phyloP scores from a whole-genome alignment of 2,329 filamentous ascomycete genomes.

The Chrysoporthe austroafricana region DNA sequence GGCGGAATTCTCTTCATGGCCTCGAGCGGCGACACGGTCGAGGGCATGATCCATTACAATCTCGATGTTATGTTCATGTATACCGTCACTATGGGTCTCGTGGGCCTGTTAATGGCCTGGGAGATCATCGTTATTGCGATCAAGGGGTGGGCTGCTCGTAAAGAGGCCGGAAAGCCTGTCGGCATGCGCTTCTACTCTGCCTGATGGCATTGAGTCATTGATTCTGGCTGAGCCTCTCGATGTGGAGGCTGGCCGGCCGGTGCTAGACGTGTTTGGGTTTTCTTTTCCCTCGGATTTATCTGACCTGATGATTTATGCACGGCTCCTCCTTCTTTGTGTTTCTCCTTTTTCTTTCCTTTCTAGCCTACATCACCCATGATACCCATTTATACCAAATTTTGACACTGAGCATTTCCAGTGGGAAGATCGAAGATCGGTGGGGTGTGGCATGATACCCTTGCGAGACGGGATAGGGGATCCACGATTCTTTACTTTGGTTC shows the following conservation, averaged over 20 bases:
- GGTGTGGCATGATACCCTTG: conserved; percentile 11
- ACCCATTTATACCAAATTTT: conserved; percentile 27
- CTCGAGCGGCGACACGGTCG: conserved; percentile 74
- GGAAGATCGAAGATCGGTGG: conserved; percentile 5
- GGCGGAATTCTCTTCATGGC: conserved; percentile 93
- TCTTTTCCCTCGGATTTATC: background rate
- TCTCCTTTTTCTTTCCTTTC: background rate
- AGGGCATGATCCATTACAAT: conserved; percentile 74
- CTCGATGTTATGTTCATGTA: conserved; percentile 94
- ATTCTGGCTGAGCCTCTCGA: background rate
- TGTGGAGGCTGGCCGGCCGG: background rate
- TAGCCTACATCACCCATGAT: conserved; percentile 22
- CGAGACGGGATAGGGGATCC: background rate
- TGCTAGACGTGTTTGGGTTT: background rate
- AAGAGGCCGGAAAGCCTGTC: conserved; percentile 40
- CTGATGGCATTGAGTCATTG: background rate
- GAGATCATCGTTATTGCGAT: conserved; percentile 75
- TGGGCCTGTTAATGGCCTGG: conserved; percentile 85
- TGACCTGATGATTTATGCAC: background rate
- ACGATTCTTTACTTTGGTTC: background rate
- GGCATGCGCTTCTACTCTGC: conserved; percentile 18
- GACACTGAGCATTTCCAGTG: conserved; percentile 12
- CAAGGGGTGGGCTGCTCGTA: conserved; percentile 80
- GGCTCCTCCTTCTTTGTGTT: background rate
- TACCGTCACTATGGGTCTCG: conserved; percentile 83